Evolutionary conservation across 1,139 yeast species (phyloP), one percentile per base, ranked within the genome.

Genomic region (Maudiozyma humilis): DNA sequence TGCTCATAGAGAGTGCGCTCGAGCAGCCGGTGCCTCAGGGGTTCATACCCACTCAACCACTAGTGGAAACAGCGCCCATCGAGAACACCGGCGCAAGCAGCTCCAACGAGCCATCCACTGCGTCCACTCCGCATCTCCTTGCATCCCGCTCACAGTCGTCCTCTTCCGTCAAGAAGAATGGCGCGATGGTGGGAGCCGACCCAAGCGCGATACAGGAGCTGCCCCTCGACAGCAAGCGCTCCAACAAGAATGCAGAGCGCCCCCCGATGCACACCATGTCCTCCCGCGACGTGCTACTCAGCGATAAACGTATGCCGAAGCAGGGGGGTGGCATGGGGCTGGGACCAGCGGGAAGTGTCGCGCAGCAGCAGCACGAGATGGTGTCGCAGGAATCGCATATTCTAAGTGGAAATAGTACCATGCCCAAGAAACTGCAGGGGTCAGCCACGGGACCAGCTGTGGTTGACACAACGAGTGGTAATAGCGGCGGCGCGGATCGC

Each of bases 231-330:
- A 33, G 38, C 7, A 19, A 51, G 43, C 19, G 42, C 42, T 5
- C 38, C 7, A 40, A 47, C 4, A 53, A 53, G 41, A 51, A 44
- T 15, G 47, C 49, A 6, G 55, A 55, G 29, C 49, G 58, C 34
- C 55, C 58, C 1, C 33, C 48, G 2, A 47, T 54, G 41, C 49
- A 49, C n/a, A 19, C 47, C 12, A 50, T 51, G 44, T 49, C 47
- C 34, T 53, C 60, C 10, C 44, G 57, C 35, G 60, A 56, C 25
- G 45, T 53, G 35, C 43, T 52, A 16, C 31, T 54, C 29, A 43
- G 35, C 23, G 46, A 36, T 23, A 16, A 34, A 37, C 7, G n/a
- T n/a, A n/a, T n/a, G n/a, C 14, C 27, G 4, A 36, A 36, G 4
- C 12, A 34, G 4, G n/a, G n/a, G n/a, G 18, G 6, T 32, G 15